Conservation (phyloP, 352 stramenopile species). For the Globisporangium abappressorium region DNA sequence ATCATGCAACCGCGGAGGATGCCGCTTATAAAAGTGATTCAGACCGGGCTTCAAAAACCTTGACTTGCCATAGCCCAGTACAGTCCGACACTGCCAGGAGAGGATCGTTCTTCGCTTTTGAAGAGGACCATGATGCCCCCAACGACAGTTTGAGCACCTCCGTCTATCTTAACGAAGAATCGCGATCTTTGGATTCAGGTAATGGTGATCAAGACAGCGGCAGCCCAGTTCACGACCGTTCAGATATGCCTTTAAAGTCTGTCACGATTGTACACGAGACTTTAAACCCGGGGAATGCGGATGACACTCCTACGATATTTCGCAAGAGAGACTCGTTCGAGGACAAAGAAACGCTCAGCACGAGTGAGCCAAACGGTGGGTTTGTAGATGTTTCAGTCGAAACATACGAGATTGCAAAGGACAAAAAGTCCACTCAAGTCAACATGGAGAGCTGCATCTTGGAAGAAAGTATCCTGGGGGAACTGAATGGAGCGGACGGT, state of each 20-base stretch:
- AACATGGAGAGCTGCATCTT: background rate
- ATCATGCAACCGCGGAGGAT: background rate
- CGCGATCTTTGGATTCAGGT: background rate
- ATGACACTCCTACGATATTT: background rate
- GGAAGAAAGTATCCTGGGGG: background rate
- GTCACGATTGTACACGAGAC: background rate
- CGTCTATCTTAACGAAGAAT: background rate
- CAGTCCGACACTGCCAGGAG: background rate
- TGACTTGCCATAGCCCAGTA: background rate
- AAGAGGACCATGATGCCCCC: background rate
- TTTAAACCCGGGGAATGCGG: background rate
- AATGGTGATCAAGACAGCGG: background rate
- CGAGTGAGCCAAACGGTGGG: background rate
- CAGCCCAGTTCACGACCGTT: background rate
- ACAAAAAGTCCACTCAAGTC: conserved; percentile 3
- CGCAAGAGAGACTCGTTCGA: background rate
- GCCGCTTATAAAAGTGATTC: background rate
- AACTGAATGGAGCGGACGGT: background rate
- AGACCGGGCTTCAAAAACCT: background rate
- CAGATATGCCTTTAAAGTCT: background rate
- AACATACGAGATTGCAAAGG: background rate
- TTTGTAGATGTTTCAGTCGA: background rate
- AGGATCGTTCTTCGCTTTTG: background rate
- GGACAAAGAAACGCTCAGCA: background rate
- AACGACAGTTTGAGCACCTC: background rate